Conservation (phyloP, 371 early-diverging fungal genomes). For the Zychaea mexicana region DNA sequence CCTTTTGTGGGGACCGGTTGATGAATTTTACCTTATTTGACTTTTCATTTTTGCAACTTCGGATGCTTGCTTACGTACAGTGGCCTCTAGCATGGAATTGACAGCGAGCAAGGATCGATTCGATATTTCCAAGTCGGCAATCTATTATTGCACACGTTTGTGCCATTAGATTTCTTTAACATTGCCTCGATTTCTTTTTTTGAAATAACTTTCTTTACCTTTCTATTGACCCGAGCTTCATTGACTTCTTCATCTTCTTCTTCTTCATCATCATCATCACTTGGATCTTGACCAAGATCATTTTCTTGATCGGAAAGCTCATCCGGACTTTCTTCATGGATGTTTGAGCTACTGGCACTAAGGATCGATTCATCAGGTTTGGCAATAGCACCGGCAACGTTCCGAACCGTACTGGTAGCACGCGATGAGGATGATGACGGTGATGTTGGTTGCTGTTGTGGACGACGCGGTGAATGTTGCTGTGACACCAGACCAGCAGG, state of each 20-base stretch:
- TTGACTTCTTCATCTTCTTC: constrained; percentile 27
- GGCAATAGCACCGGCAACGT: constrained; percentile 1
- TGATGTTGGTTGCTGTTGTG: neutral
- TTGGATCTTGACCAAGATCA: constrained; percentile 10
- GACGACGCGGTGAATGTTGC: neutral
- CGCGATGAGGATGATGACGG: no score
- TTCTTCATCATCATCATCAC: constrained; percentile 22
- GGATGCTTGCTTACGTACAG: constrained; percentile 47
- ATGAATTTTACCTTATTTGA: constrained; percentile 8
- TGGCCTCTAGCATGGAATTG: constrained; percentile 54
- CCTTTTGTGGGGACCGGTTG: constrained; percentile 1
- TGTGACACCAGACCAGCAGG: neutral
- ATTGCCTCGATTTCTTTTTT: constrained; percentile 2
- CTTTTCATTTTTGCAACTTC: constrained; percentile 45
- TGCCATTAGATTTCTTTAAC: neutral
- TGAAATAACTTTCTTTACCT: constrained; percentile 13
- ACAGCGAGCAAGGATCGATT: constrained; percentile 46
- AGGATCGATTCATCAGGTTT: constrained; percentile 1
- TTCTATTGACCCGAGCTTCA: constrained; percentile 46
- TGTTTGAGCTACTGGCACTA: neutral
- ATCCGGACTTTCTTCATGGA: constrained; percentile 16
- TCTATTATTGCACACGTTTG: constrained; percentile 24
- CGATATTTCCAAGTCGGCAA: constrained; percentile 55
- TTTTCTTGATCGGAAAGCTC: constrained; percentile 37
- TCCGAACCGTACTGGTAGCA: neutral